Percentiles rank a stretch among this genome's conserved stretches.
phyloP scores from a whole-genome alignment of 164 flowering plant species.

The Magnolia changhungtana region DNA sequence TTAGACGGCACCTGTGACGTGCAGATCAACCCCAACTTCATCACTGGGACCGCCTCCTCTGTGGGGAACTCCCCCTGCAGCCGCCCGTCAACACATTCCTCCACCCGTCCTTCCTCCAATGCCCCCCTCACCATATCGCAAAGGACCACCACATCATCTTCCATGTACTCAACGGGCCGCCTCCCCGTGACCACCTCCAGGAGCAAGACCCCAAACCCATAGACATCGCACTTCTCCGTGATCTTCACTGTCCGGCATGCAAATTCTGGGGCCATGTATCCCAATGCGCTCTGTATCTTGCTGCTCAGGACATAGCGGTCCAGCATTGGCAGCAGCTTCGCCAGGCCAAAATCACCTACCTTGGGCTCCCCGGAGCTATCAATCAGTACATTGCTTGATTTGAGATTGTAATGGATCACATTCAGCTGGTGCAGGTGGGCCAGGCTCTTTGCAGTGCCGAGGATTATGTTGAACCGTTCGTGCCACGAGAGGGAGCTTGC shows the following conservation, averaged over 20 bases:
- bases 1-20: constrained; percentile 95
- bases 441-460: constrained; percentile 76
- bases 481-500: constrained; percentile 64
- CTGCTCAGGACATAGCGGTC: constrained; percentile 84
- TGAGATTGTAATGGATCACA: constrained; percentile 81
- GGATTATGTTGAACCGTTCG: constrained; percentile 70
- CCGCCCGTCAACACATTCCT: constrained; percentile 69
- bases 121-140: constrained; percentile 85
- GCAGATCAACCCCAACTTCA: constrained; percentile 86
- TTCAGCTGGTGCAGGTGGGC: constrained; percentile 68
- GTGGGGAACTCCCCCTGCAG: constrained; percentile 61
- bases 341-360: constrained; percentile 86
- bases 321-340: constrained; percentile 71
- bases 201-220: constrained; percentile 80
- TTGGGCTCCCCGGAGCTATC: constrained; percentile 65
- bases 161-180: constrained; percentile 95
- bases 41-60: constrained; percentile 82
- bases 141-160: constrained; percentile 88
- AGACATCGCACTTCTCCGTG: constrained; percentile 90
- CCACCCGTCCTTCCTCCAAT: constrained; percentile 73
- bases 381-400: constrained; percentile 73
- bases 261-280: constrained; percentile 98
- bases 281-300: constrained; percentile 96
- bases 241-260: constrained; percentile 86
- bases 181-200: constrained; percentile 86